phyloP scores from a whole-genome alignment of 2,329 filamentous ascomycete species.

The Penicillium sp. region DNA sequence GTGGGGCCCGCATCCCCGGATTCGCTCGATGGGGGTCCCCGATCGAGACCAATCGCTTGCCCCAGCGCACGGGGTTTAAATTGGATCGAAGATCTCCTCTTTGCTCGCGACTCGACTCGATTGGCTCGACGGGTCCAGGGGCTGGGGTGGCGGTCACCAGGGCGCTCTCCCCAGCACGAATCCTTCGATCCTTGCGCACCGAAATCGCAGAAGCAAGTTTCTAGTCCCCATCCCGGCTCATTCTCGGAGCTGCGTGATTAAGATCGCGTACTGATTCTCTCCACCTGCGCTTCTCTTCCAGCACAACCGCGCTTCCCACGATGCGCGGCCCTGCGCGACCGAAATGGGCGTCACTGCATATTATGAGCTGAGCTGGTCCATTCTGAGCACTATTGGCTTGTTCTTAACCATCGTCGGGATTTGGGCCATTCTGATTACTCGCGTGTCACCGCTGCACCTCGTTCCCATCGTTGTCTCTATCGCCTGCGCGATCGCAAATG shows the following conservation, averaged over 20 bases:
- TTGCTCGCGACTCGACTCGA: neutral
- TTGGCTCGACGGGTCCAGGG: neutral
- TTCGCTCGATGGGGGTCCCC: neutral
- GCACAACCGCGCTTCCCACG: neutral
- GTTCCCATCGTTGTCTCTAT: constrained; percentile 2
- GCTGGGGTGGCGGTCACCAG: neutral
- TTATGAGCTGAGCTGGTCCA: constrained; percentile 7
- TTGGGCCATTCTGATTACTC: constrained; percentile 4
- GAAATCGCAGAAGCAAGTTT: neutral
- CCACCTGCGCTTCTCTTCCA: neutral
- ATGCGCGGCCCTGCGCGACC: constrained; percentile 2
- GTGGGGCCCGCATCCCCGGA: neutral
- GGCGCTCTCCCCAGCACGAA: neutral
- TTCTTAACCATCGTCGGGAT: neutral
- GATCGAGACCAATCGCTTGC: neutral
- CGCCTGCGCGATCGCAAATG: constrained; percentile 3
- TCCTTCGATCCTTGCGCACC: constrained; percentile 1
- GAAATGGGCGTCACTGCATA: constrained; percentile 6
- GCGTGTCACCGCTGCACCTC: neutral
- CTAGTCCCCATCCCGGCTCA: neutral
- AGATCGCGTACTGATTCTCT: neutral
- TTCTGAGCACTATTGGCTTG: constrained; percentile 7
- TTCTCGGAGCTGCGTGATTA: neutral
- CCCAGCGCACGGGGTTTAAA: neutral
- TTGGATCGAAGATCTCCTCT: neutral